These are phyloP conservation scores for Pyrus bretschneideri DNA, from an alignment of 306 rosid genomes.

Conservation along the genomic window DNA sequence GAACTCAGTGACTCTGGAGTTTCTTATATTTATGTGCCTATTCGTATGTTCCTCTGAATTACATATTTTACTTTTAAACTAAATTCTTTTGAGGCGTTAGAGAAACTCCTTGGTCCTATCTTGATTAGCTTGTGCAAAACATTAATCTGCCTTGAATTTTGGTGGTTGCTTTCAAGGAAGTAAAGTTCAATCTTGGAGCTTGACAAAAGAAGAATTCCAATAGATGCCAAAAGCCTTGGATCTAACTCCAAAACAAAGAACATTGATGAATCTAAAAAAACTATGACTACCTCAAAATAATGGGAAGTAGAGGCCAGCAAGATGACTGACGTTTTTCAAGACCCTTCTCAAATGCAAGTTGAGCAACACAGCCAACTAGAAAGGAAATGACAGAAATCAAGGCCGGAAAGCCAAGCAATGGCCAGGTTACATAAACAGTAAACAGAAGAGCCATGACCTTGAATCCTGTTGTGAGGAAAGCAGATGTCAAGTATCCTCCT, in stretches of 20 bases:
- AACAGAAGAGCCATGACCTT: constrained; percentile 58
- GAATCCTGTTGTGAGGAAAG: constrained; percentile 54
- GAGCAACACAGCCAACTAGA: constrained; percentile 50
- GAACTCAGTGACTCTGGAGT: too few relatives aligned
- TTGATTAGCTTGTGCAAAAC: too few relatives aligned
- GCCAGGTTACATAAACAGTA: constrained; percentile 48
- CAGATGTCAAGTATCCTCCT: constrained; percentile 64
- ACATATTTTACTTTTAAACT: too few relatives aligned
- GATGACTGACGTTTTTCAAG: constrained; percentile 49
- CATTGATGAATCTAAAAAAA: not conserved
- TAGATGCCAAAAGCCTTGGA: not conserved
- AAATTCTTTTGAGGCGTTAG: too few relatives aligned
- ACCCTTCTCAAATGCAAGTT: constrained; percentile 52
- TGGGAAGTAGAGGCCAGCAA: constrained; percentile 76
- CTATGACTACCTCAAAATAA: constrained; percentile 52
- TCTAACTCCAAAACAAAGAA: constrained; percentile 1
- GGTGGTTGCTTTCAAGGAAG: too few relatives aligned
- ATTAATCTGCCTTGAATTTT: too few relatives aligned
- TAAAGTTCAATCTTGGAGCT: too few relatives aligned
- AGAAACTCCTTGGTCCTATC: too few relatives aligned
- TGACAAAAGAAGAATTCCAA: too few relatives aligned
- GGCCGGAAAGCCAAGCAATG: constrained; percentile 46
- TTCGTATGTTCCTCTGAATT: too few relatives aligned
- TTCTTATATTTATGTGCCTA: too few relatives aligned
- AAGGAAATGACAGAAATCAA: constrained; percentile 58